Base-by-base conservation (phyloP, 192 early-diverging fungal species). In the Entomortierella beljakovae region DNA sequence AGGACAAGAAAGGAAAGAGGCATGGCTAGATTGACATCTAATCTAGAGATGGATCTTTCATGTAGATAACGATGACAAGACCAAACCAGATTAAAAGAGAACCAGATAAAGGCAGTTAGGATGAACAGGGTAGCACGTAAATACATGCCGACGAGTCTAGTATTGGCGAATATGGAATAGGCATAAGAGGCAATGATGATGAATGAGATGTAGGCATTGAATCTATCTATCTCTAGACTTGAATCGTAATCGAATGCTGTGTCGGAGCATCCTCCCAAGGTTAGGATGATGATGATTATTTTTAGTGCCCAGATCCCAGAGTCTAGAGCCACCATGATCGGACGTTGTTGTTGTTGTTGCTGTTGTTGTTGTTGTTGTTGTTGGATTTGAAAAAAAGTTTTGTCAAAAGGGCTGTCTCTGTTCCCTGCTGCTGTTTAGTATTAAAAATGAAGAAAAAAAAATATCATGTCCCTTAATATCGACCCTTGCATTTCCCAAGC, bases 1-100 rank as follows among this genome's bases (percentile, higher is more conserved):
- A 58, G 9, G 34, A 58, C 38, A 32, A 58, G 15, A 18, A 58
- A 18, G 20, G 57, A 58, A 31, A 33, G 22, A n/a, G 57, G 57
- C 20, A 58, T n/a, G 13, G 57, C 31, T 6, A 58, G 6, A 7
- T 18, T 23, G 1, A 20, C 37, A 22, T 58, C 34, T 20, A 58
- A 15, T 35, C 31, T 6, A n/a, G 2, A n/a, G 29, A 16, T 22
- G 10, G 34, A 20, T 10, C 35, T 10, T 40, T 18, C 2, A 35
- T 37, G 9, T 20, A 40, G 5, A 35, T 35, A 25, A 13, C 37
- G 22, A 31, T 18, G 11, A 20, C 18, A 18, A 20, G 34, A n/a
- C 57, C 57, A 40, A 20, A 35, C 11, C 34, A 58, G 6, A 31
- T 40, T 58, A 3, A 33, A 38, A 5, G 57, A 58, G 34, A 38